phyloP scores from a whole-genome alignment of 257 asterid genomes.

The Sherardia arvensis region DNA sequence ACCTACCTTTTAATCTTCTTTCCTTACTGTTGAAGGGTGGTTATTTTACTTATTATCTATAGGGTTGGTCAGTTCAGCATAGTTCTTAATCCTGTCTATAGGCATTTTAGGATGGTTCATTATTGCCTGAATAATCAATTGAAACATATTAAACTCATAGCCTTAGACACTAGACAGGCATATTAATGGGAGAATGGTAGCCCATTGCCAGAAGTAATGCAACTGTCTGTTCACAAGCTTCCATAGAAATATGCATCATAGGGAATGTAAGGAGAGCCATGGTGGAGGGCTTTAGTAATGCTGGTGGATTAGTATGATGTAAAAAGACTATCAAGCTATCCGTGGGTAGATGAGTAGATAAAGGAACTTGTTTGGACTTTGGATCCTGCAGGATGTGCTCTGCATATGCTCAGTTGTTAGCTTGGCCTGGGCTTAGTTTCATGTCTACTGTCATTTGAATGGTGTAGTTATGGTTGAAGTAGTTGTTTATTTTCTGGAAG shows the following conservation, averaged over 20 bases:
- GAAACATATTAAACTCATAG: not conserved
- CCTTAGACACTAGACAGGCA: not conserved
- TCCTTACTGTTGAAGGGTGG: not conserved
- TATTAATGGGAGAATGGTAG: not conserved
- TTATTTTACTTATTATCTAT: not conserved
- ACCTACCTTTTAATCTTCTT: not conserved
- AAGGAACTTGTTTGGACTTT: not conserved
- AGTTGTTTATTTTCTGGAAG: not conserved
- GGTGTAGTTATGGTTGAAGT: not conserved
- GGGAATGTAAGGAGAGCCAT: not conserved
- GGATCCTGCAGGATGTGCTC: not conserved
- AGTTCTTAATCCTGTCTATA: not conserved
- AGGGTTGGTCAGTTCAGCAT: not conserved
- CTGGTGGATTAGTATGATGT: not conserved
- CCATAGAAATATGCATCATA: not conserved
- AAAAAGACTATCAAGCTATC: not conserved
- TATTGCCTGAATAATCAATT: not conserved
- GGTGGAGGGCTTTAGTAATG: not conserved
- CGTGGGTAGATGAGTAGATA: not conserved
- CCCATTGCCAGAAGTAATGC: not conserved
- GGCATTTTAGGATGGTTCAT: not conserved
- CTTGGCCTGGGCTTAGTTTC: not conserved
- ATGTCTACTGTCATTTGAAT: not conserved
- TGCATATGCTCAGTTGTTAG: not conserved
- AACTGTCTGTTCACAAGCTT: not conserved